Evolutionary conservation across 2,329 filamentous ascomycete genomes (phyloP), one percentile per base, ranked within the genome.

Genomic region (Pseudocercospora cruenta): DNA sequence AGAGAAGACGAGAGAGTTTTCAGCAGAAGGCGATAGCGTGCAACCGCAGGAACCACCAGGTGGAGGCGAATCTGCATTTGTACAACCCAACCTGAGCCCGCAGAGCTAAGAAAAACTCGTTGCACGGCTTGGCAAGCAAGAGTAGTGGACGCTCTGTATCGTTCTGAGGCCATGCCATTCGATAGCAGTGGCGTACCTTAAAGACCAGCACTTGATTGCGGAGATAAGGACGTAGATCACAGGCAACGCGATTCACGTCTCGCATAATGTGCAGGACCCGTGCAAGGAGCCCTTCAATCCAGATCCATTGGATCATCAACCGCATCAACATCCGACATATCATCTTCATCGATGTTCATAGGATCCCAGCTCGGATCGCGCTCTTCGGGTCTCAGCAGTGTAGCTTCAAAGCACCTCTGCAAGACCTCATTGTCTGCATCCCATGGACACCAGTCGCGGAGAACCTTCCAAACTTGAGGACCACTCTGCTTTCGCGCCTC

Each of bases 391-490:
- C 70, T 67, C 55, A 77, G 9, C 21, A 76, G 53, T 47, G 74
- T 76, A 3, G 64, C 74, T 51, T 67, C 60, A 45, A 71, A 76
- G 59, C 73, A 75, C 24, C 67, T 53, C 63, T 73, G 70, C 31
- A 77, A 61, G 19, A 70, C 69, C n/a, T 71, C 71, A 60, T 77
- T 76, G 6, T 71, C 70, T 9, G 68, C 68, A 53, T 76, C 74
- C 73, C 73, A 77, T 4, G 75, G 75, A 71, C 73, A 76, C 75
- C 75, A 76, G 26, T 73, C 71, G 28, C 74, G 58, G 62, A 77
- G 58, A 1, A 71, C 64, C 67, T 72, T 75, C 74, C 74, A 76
- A 1, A 76, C 71, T 21, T 59, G 53, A 8, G 67, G 45, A 7
- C 62, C 67, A n/a, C 69, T 75, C 31, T 59, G 31, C n/a, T 66